phyloP scores from a whole-genome alignment of 2,329 filamentous ascomycete genomes.

The Cytospora chrysosperma region DNA sequence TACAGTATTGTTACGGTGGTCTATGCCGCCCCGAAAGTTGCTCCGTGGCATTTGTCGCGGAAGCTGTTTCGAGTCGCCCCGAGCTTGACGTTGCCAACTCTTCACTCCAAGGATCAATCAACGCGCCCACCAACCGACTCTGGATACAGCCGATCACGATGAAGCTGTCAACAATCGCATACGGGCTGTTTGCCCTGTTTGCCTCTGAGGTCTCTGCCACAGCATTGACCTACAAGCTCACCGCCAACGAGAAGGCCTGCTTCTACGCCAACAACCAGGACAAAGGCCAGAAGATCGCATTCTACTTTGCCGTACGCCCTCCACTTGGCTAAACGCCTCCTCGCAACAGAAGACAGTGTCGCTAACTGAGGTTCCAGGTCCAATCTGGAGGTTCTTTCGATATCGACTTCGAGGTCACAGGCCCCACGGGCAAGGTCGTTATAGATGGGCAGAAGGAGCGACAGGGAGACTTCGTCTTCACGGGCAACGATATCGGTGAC shows the following conservation, averaged over 20 bases:
- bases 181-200: constrained; percentile 70
- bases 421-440: constrained; percentile 77
- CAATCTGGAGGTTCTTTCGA: constrained; percentile 99
- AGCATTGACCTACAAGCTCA: constrained; percentile 88
- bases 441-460: constrained; percentile 86
- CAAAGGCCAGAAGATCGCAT: constrained; percentile 84
- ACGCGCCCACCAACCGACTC: constrained; percentile 32
- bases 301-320: constrained; percentile 90
- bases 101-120: constrained; percentile 14
- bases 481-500: constrained; percentile 81
- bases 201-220: constrained; percentile 76
- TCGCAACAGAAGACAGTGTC: background rate
- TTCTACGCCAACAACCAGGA: constrained; percentile 83
- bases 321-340: background rate
- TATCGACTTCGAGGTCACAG: constrained; percentile 86
- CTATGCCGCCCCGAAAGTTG: background rate
- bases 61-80: background rate
- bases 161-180: constrained; percentile 62
- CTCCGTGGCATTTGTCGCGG: background rate
- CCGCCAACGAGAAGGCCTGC: constrained; percentile 90
- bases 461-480: constrained; percentile 98
- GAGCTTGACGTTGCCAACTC: background rate
- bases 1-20: too few relatives aligned
- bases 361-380: constrained; percentile 56
- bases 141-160: constrained; percentile 47